phyloP scores from a whole-genome alignment of 129 eudicot genomes.

The Centaurea solstitialis region DNA sequence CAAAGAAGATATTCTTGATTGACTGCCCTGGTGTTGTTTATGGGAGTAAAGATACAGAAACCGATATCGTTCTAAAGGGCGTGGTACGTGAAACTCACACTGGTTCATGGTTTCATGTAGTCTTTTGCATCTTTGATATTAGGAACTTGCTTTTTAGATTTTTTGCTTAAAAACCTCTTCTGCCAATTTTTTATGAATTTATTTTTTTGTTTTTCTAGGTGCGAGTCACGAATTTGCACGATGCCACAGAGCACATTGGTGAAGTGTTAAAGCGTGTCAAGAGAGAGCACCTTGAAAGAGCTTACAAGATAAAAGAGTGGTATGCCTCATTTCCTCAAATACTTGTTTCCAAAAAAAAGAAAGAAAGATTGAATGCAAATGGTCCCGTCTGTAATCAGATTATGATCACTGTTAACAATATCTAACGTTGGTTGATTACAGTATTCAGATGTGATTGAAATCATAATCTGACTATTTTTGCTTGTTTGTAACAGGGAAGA shows the following conservation, averaged over 20 bases:
- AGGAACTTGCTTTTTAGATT: not conserved
- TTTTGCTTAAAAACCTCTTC: not conserved
- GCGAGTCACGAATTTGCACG: constrained; percentile 91
- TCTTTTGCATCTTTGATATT: not conserved
- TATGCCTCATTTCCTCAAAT: constrained; percentile 22
- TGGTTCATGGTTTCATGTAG: not conserved
- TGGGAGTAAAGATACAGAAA: constrained; percentile 81
- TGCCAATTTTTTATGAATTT: not conserved
- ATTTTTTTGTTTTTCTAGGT: constrained; percentile 44
- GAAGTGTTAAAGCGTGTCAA: constrained; percentile 92
- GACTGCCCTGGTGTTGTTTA: constrained; percentile 99
- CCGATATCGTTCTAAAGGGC: constrained; percentile 95
- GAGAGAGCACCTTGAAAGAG: constrained; percentile 83
- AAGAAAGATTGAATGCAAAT: not conserved
- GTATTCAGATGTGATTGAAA: not conserved
- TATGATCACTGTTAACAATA: too few species aligned
- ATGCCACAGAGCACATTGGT: constrained; percentile 95
- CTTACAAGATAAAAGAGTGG: constrained; percentile 87
- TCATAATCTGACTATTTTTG: not conserved
- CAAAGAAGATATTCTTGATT: constrained; percentile 91
- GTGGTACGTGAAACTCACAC: constrained; percentile 64
- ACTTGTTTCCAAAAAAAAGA: not conserved
- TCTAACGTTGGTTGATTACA: not conserved
- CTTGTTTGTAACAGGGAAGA: constrained; percentile 63
- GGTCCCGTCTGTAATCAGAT: not conserved